These are phyloP conservation scores for Candida sanyaensis DNA, from an alignment of 1,139 yeast species.

Conservation along the genomic window DNA sequence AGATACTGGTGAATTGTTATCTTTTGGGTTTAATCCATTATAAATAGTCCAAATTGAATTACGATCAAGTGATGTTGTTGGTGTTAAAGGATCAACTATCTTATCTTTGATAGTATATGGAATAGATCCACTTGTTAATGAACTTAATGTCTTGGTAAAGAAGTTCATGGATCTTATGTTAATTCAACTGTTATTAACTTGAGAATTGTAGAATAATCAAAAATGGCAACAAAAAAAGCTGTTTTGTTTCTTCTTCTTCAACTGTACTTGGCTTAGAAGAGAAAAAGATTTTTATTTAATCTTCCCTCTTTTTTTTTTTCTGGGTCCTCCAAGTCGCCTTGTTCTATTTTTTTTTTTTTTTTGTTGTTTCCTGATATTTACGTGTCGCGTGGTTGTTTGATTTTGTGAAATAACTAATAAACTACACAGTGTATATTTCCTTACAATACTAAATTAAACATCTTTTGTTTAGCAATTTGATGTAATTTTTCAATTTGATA, in stretches of 20 bases:
- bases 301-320: no score
- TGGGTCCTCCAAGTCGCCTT: no score
- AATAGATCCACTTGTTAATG: slow-evolving; percentile 54
- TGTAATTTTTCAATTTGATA: slow-evolving; percentile 9
- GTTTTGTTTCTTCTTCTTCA: no score
- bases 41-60: slow-evolving; percentile 51
- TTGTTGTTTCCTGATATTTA: no score
- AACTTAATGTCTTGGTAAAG: slow-evolving; percentile 55
- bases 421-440: no score
- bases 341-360: no score
- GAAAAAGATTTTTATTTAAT: no score
- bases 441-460: slow-evolving; percentile 6
- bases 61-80: slow-evolving; percentile 11
- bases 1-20: slow-evolving; percentile 43
- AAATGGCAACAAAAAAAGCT: no score
- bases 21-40: slow-evolving; percentile 48
- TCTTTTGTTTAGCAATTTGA: slow-evolving; percentile 7
- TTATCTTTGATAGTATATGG: slow-evolving; percentile 59
- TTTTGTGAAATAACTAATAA: background rate
- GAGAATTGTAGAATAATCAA: no score
- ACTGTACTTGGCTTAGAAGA: no score
- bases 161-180: slow-evolving; percentile 49
- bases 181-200: no score
- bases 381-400: no score
- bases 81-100: slow-evolving; percentile 24